phyloP scores from a whole-genome alignment of 495 filamentous ascomycete genomes.

The Podospora comata region DNA sequence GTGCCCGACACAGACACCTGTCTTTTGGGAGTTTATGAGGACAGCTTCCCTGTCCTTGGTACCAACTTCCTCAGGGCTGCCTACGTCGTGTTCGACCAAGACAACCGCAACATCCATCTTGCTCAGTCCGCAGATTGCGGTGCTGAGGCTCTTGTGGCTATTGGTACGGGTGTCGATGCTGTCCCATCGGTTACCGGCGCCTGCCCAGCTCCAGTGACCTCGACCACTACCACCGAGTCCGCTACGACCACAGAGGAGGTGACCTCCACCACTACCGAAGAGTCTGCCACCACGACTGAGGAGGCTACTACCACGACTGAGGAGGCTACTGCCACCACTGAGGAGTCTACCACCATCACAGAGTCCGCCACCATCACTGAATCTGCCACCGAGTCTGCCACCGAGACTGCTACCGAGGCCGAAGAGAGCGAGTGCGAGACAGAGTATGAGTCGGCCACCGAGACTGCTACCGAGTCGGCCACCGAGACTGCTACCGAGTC shows the following conservation, averaged over 20 bases:
- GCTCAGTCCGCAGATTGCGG: constrained; percentile 54
- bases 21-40: constrained; percentile 51
- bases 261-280: constrained; percentile 1
- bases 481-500: constrained; percentile 20
- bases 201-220: constrained; percentile 5
- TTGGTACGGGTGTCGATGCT: constrained; percentile 23
- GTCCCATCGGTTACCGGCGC: constrained; percentile 21
- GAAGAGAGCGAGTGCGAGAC: background rate
- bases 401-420: constrained; percentile 4
- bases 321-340: background rate
- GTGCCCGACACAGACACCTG: constrained; percentile 13
- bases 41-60: constrained; percentile 64
- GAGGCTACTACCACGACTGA: constrained; percentile 1
- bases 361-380: constrained; percentile 22
- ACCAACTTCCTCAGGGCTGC: constrained; percentile 91
- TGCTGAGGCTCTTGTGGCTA: constrained; percentile 23
- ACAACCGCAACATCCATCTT: constrained; percentile 80
- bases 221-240: constrained; percentile 8
- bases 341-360: constrained; percentile 5
- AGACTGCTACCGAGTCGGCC: constrained; percentile 5
- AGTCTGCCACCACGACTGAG: background rate
- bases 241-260: background rate
- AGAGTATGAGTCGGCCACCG: background rate
- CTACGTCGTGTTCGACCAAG: constrained; percentile 92
- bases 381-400: constrained; percentile 8